Conservation (phyloP, 371 early-diverging fungal species). For the Circinella minor region DNA sequence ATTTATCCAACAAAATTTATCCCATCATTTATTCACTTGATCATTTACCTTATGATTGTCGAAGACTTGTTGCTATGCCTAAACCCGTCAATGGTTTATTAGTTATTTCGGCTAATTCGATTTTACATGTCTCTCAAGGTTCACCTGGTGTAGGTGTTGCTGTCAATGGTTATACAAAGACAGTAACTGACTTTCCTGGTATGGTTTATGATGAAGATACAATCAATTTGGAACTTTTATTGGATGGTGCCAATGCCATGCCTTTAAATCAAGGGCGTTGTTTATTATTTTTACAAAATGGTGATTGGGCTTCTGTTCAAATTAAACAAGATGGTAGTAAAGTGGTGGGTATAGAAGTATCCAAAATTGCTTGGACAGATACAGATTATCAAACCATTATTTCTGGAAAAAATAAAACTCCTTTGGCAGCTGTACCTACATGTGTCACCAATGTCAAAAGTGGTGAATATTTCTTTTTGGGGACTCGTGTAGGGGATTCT, state of each 20-base stretch:
- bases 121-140: slow-evolving; percentile 90
- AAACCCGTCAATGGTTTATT: slow-evolving; percentile 90
- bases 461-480: slow-evolving; percentile 78
- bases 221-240: slow-evolving; percentile 35
- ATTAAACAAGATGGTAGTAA: slow-evolving; percentile 71
- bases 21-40: slow-evolving; percentile 84
- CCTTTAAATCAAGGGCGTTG: slow-evolving; percentile 57
- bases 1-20: slow-evolving; percentile 72
- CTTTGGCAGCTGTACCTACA: slow-evolving; percentile 51
- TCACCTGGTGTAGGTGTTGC: slow-evolving; percentile 76
- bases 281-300: slow-evolving; percentile 65
- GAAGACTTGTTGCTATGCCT: slow-evolving; percentile 74
- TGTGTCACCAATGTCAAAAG: slow-evolving; percentile 62
- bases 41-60: slow-evolving; percentile 84
- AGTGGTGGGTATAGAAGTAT: slow-evolving; percentile 52
- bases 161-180: slow-evolving; percentile 70
- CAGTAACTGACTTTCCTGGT: slow-evolving; percentile 57
- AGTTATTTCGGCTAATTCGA: slow-evolving; percentile 76
- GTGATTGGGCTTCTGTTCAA: slow-evolving; percentile 73
- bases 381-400: slow-evolving; percentile 5
- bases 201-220: slow-evolving; percentile 44
- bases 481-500: slow-evolving; percentile 81
- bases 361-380: slow-evolving; percentile 24
- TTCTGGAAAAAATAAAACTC: slow-evolving; percentile 1
- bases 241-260: slow-evolving; percentile 64